Evolutionary conservation across 768 basidiomycete species (phyloP).

Genomic region (Serendipita indica): DNA sequence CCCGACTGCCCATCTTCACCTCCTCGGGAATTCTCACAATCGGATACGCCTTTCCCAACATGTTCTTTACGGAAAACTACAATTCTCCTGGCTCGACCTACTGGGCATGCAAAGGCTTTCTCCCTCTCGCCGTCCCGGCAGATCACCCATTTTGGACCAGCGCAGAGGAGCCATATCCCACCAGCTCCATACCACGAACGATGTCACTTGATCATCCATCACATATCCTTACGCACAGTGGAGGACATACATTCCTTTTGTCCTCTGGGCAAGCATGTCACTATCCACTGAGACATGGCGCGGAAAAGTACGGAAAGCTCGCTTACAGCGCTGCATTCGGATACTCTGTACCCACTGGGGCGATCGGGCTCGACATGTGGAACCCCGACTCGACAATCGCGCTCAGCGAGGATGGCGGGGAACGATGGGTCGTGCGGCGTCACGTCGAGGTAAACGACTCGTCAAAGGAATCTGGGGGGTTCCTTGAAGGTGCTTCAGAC

Average conservation of each 20-base stretch:
- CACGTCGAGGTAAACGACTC: constrained; percentile 39
- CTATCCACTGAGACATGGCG: constrained; percentile 63
- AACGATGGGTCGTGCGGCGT: constrained; percentile 56
- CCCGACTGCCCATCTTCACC: constrained; percentile 35
- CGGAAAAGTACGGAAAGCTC: constrained; percentile 67
- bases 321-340: constrained; percentile 67
- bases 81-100: constrained; percentile 67
- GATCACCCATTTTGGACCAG: constrained; percentile 60
- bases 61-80: constrained; percentile 39
- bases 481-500: constrained; percentile 12
- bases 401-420: constrained; percentile 52
- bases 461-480: constrained; percentile 15
- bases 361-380: constrained; percentile 52
- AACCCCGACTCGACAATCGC: constrained; percentile 59
- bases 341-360: constrained; percentile 56
- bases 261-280: constrained; percentile 68
- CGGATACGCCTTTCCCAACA: constrained; percentile 15
- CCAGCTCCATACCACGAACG: constrained; percentile 29
- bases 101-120: constrained; percentile 70
- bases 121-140: constrained; percentile 45
- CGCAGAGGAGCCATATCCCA: constrained; percentile 51
- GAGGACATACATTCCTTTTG: constrained; percentile 53
- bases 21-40: constrained; percentile 49
- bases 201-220: constrained; percentile 45
- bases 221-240: constrained; percentile 49